Evolutionary conservation across 169 alveolate species (phyloP), one percentile per base, ranked within the genome.

Genomic region (Plasmodium vivax): DNA sequence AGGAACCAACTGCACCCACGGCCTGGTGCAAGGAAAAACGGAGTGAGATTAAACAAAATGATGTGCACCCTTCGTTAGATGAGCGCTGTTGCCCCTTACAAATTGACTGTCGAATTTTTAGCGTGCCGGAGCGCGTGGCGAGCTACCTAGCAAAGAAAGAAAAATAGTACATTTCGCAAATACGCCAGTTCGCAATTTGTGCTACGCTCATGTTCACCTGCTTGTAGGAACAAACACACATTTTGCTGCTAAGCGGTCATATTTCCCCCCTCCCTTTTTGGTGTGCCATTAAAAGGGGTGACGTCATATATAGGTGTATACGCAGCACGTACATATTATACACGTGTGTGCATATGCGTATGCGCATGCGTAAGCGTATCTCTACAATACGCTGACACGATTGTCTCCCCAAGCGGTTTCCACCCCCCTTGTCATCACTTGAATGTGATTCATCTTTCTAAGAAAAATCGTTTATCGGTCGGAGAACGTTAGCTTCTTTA

Each of bases 1-100:
- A 68, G 38, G 32, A 14, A 68, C n/a, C 36, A 30, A 68, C 77
- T 68, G 38, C 32, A 68, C 77, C 77, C 38, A 68, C 77, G 16
- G n/a, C 77, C 41, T 68, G 41, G 77, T 68, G 77, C 77, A 23
- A 68, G n/a, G 77, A 68, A 68, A 68, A 68, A 68, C n/a, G 77
- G n/a, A 62, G 34, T 19, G 2, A 68, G 38, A 27, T 68, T 68
- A 51, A 51, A 51, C 62, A 51, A 51, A 51, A 51, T 12, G 62
- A 51, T 51, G 62, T 51, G 23, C 19, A 51, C 3, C 77, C 36
- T 9, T 7, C 38, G 23, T 16, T 19, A 8, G 77, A 68, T 19
- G 77, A 19, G 16, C 38, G 12, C 10, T 68, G n/a, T 68, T 68
- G 77, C 77, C 77, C 14, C 38, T 23, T 68, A 68, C 32, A 68